phyloP scores from a whole-genome alignment of 805 yeast species.

The Wickerhamomyces mucosus region DNA sequence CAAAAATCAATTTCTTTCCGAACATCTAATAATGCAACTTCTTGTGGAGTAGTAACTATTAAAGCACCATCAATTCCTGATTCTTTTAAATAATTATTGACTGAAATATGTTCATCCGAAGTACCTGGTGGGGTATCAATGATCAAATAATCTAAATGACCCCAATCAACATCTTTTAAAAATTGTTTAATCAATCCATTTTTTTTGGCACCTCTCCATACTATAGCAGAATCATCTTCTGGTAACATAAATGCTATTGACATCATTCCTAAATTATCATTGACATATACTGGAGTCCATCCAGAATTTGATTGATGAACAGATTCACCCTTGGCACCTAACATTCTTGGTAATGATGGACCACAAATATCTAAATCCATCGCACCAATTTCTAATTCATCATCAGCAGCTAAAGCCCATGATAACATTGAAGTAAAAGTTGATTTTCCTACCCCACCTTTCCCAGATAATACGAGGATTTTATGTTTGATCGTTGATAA shows the following conservation, averaged over 20 bases:
- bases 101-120: slow-evolving; percentile 91
- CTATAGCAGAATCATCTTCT: slow-evolving; percentile 83
- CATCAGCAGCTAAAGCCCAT: slow-evolving; percentile 83
- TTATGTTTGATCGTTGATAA: slow-evolving; percentile 66
- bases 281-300: slow-evolving; percentile 94
- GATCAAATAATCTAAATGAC: slow-evolving; percentile 70
- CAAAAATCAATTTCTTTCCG: slow-evolving; percentile 95
- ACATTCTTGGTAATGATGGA: slow-evolving; percentile 90
- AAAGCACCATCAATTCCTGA: slow-evolving; percentile 93
- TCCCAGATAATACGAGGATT: slow-evolving; percentile 71
- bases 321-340: slow-evolving; percentile 81
- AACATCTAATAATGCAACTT: slow-evolving; percentile 89
- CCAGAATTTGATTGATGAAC: slow-evolving; percentile 88
- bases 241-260: slow-evolving; percentile 94
- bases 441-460: slow-evolving; percentile 97
- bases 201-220: slow-evolving; percentile 97
- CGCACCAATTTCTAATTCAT: slow-evolving; percentile 73
- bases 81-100: slow-evolving; percentile 79
- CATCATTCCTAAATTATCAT: slow-evolving; percentile 92
- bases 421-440: slow-evolving; percentile 94
- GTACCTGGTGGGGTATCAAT: slow-evolving; percentile 99
- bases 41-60: slow-evolving; percentile 95
- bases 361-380: slow-evolving; percentile 98
- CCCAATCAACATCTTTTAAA: slow-evolving; percentile 94
- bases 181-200: slow-evolving; percentile 90